Percentiles rank a stretch among this genome's conserved stretches.
These are phyloP conservation scores for Dioscorea dumetorum DNA, from an alignment of 106 monocot genomes.

Conservation along the genomic window DNA sequence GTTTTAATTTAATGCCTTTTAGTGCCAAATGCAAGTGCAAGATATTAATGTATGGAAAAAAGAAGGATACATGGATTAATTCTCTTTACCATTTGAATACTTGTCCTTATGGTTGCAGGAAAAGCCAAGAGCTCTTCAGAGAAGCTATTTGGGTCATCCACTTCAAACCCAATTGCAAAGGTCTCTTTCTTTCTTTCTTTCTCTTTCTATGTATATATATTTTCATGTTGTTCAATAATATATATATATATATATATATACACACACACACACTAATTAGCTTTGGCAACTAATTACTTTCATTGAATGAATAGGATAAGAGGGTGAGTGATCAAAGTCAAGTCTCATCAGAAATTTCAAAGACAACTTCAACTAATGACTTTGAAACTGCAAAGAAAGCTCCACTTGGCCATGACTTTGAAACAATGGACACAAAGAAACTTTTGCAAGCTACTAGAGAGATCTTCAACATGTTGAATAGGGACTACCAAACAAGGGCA, in stretches of 20 bases:
- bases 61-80: too few relatives aligned
- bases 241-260: neutral
- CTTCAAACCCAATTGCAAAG: neutral
- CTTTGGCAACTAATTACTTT: neutral
- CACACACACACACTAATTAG: neutral
- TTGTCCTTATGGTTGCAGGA: slow-evolving; percentile 1
- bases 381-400: neutral
- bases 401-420: neutral
- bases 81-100: neutral
- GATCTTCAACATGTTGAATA: slow-evolving; percentile 26
- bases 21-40: neutral
- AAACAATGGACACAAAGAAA: neutral
- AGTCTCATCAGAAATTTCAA: neutral
- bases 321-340: too few relatives aligned
- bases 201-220: too few relatives aligned
- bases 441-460: slow-evolving; percentile 4
- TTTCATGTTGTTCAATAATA: neutral
- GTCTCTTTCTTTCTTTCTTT: neutral
- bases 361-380: neutral
- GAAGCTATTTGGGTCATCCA: slow-evolving; percentile 3
- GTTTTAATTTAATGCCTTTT: neutral
- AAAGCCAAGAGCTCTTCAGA: neutral
- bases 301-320: neutral
- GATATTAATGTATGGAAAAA: neutral
- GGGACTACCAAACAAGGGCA: slow-evolving; percentile 15